Evolutionary conservation across 352 stramenopile genomes (phyloP).

Genomic region (Phytopythium vexans): DNA sequence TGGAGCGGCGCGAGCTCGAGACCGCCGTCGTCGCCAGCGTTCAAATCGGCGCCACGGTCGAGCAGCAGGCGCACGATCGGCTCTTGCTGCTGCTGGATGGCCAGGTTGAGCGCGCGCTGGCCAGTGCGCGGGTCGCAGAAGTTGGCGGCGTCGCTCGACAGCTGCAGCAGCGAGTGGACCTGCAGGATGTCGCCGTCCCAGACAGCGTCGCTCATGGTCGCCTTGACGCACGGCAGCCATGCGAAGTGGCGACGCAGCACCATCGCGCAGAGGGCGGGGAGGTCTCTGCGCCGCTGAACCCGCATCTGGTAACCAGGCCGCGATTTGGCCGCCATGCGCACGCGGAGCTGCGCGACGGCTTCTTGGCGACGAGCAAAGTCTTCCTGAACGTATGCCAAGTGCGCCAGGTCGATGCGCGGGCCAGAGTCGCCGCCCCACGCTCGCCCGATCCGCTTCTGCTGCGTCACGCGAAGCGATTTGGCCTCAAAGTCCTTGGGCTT

Average conservation of each 20-base stretch:
- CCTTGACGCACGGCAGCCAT: constrained; percentile 60
- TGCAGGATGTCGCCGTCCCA: constrained; percentile 81
- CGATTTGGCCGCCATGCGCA: constrained; percentile 56
- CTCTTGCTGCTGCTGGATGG: constrained; percentile 76
- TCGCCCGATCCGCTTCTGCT: constrained; percentile 59
- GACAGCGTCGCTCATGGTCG: constrained; percentile 59
- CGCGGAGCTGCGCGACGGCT: constrained; percentile 51
- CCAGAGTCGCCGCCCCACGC: constrained; percentile 50
- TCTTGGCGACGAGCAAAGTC: constrained; percentile 60
- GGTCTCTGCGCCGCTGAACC: constrained; percentile 53
- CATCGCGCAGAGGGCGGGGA: constrained; percentile 31
- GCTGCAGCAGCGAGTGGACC: constrained; percentile 52
- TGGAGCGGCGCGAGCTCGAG: constrained; percentile 63
- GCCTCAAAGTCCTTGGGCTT: constrained; percentile 19
- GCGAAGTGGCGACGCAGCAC: constrained; percentile 61
- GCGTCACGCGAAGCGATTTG: constrained; percentile 22
- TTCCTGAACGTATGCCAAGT: constrained; percentile 64
- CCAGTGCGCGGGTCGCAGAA: constrained; percentile 42
- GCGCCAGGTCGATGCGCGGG: constrained; percentile 58
- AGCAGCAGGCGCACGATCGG: constrained; percentile 68
- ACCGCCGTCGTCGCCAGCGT: constrained; percentile 48
- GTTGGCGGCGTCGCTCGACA: constrained; percentile 44
- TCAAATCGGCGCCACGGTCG: constrained; percentile 62
- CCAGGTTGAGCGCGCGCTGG: constrained; percentile 64
- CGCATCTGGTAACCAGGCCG: constrained; percentile 61